phyloP scores from a whole-genome alignment of 2,329 filamentous ascomycete genomes.

The Trichoderma arundinaceum region DNA sequence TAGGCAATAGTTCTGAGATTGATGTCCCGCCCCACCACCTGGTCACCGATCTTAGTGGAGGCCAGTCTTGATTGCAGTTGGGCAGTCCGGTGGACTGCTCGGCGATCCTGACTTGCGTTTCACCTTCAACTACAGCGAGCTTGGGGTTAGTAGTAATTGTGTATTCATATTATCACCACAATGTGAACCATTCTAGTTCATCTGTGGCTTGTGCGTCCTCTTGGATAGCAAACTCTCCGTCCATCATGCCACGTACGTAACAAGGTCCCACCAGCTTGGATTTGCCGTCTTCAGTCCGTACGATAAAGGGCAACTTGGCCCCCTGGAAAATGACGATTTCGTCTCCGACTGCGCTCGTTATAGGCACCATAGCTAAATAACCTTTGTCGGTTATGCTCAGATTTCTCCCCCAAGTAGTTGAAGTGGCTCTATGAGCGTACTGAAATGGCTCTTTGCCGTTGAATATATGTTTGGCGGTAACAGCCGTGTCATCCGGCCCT shows the following conservation, averaged over 20 bases:
- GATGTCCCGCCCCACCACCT: too few relatives aligned
- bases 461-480: not conserved
- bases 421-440: conserved; percentile 16
- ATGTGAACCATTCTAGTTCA: conserved; percentile 18
- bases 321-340: not conserved
- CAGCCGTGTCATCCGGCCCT: not conserved
- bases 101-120: too few relatives aligned
- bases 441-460: not conserved
- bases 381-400: conserved; percentile 1
- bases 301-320: conserved; percentile 11
- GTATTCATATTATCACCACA: not conserved
- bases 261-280: conserved; percentile 16
- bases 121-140: too few relatives aligned
- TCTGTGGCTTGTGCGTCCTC: not conserved
- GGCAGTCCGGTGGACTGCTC: too few relatives aligned
- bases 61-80: too few relatives aligned
- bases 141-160: too few relatives aligned
- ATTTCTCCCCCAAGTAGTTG: conserved; percentile 6
- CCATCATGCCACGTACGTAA: conserved; percentile 20
- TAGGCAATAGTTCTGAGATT: too few relatives aligned
- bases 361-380: conserved; percentile 5
- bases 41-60: too few relatives aligned
- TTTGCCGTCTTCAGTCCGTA: conserved; percentile 3
- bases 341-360: not conserved
- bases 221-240: not conserved